A percentile compares a stretch with the other conserved stretches of the same genome.
Conservation (phyloP, 2,329 filamentous ascomycete genomes). For the Tolypocladium pustulatum region DNA sequence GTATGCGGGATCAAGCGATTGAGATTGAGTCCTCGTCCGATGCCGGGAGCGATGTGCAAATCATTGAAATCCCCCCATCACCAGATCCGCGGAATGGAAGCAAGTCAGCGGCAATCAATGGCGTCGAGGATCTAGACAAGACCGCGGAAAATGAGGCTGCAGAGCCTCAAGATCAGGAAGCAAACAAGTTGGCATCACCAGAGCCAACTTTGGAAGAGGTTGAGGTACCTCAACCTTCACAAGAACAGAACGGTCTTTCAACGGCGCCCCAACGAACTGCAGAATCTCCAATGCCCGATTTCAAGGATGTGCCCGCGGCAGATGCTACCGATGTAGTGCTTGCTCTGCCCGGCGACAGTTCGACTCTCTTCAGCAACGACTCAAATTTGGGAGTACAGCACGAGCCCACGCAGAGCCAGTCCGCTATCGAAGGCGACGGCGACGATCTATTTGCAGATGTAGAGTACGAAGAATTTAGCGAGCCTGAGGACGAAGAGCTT, state of each 20-base stretch:
- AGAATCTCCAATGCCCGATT: conserved; percentile 23
- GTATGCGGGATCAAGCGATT: conserved; percentile 40
- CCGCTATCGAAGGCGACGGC: conserved; percentile 15
- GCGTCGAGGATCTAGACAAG: conserved; percentile 4
- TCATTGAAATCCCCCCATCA: conserved; percentile 37
- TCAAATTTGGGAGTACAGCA: background rate
- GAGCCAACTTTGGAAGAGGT: conserved; percentile 28
- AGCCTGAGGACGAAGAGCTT: conserved; percentile 86
- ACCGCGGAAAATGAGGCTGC: background rate
- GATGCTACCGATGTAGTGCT: conserved; percentile 1
- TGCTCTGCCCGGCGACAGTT: background rate
- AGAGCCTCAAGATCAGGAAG: background rate
- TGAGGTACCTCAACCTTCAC: conserved; percentile 7
- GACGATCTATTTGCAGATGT: conserved; percentile 41
- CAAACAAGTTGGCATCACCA: conserved; percentile 3
- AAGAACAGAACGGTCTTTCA: background rate
- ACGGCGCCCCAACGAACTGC: conserved; percentile 8
- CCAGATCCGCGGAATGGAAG: conserved; percentile 11
- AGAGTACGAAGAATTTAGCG: conserved; percentile 66
- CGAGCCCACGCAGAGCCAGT: background rate
- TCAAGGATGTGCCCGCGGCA: conserved; percentile 23
- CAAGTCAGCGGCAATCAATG: background rate
- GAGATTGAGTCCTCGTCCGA: conserved; percentile 54
- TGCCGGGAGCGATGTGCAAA: conserved; percentile 45
- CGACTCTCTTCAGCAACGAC: conserved; percentile 7